Evolutionary conservation across 2,329 filamentous ascomycete species (phyloP).

Genomic region (Aspergillus costaricaensis): DNA sequence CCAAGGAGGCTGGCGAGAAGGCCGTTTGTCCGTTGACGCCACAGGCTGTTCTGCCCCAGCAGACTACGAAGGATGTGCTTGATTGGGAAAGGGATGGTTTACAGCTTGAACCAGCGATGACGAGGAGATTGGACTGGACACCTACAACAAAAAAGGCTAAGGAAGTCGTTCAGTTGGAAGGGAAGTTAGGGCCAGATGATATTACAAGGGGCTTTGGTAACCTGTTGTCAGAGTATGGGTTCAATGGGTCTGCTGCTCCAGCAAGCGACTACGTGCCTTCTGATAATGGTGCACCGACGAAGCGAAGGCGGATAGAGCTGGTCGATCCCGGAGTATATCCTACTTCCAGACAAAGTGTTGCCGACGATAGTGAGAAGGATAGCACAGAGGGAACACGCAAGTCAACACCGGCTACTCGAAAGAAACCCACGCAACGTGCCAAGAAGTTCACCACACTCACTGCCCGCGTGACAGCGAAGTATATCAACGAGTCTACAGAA

Average conservation of each 20-base stretch:
- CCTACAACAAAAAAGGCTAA: constrained; percentile 54
- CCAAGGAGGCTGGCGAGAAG: constrained; percentile 19
- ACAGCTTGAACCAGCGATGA: constrained; percentile 51
- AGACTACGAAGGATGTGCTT: constrained; percentile 13
- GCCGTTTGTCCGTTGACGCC: constrained; percentile 3
- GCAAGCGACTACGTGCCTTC: constrained; percentile 17
- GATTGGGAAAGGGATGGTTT: constrained; percentile 27
- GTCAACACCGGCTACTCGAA: constrained; percentile 18
- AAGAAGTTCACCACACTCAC: constrained; percentile 79
- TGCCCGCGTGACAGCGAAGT: constrained; percentile 72
- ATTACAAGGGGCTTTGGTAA: constrained; percentile 33
- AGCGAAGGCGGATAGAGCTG: constrained; percentile 41
- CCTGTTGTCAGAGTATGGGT: constrained; percentile 46
- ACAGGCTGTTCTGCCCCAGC: background rate
- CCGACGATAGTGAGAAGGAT: constrained; percentile 12
- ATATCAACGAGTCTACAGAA: constrained; percentile 47
- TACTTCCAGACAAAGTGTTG: constrained; percentile 9
- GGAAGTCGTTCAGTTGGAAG: constrained; percentile 24
- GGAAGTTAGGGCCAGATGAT: constrained; percentile 2
- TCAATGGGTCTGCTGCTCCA: constrained; percentile 26
- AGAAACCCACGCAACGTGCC: constrained; percentile 54
- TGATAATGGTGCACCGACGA: constrained; percentile 33
- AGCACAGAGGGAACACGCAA: constrained; percentile 16
- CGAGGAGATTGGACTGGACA: constrained; percentile 67
- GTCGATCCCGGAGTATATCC: constrained; percentile 27